phyloP scores from a whole-genome alignment of 2,329 filamentous ascomycete genomes.

The Xylogone sp. region DNA sequence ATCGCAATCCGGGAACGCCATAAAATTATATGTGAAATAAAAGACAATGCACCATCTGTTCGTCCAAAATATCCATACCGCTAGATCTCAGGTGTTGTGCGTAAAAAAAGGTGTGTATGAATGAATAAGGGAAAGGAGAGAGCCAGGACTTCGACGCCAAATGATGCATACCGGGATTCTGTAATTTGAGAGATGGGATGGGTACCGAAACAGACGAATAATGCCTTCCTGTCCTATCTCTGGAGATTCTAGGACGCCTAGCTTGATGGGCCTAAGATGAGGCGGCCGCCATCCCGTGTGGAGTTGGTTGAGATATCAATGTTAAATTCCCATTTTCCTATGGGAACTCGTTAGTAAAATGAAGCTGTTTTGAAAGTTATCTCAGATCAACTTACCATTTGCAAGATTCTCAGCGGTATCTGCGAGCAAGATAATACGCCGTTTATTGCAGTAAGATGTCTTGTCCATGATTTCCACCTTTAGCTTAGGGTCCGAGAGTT shows the following conservation, averaged over 20 bases:
- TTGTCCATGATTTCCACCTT: conserved; percentile 99
- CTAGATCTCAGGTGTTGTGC: not conserved
- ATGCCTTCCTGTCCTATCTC: too few species aligned
- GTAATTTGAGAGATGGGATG: not conserved
- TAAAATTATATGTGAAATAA: not conserved
- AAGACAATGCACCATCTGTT: not conserved
- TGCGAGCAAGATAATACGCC: conserved; percentile 82
- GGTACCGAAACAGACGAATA: not conserved
- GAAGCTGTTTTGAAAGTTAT: not conserved
- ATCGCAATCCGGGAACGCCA: not conserved
- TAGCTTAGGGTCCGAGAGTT: conserved; percentile 79
- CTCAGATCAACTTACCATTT: conserved; percentile 58
- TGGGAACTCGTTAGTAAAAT: not conserved
- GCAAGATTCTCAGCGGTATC: conserved; percentile 92
- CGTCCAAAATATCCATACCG: not conserved
- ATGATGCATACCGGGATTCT: not conserved
- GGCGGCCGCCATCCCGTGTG: not conserved
- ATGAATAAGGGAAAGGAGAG: not conserved
- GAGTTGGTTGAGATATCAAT: not conserved
- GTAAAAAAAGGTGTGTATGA: not conserved
- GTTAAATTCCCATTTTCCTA: conserved; percentile 1
- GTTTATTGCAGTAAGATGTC: conserved; percentile 93
- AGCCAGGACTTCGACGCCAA: not conserved
- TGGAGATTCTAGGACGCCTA: not conserved
- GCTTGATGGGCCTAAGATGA: not conserved